These are phyloP conservation scores for Tolypocladium capitatum DNA, from an alignment of 2,329 filamentous ascomycete species.

Conservation along the genomic window DNA sequence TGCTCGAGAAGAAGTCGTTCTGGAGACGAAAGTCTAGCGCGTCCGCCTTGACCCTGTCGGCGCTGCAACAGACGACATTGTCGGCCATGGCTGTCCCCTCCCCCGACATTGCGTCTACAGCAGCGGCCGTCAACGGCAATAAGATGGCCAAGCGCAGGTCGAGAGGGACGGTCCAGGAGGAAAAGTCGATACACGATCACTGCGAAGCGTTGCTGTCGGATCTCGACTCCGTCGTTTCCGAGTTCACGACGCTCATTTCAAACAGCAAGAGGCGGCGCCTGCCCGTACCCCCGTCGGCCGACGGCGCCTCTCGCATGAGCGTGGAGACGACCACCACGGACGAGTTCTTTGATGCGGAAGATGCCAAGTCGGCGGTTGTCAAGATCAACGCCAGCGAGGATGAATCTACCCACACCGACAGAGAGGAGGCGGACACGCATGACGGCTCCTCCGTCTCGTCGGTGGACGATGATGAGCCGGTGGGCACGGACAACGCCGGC, in stretches of 20 bases:
- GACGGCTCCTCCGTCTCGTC: slow-evolving; percentile 48
- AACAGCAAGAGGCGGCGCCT: slow-evolving; percentile 68
- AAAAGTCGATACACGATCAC: slow-evolving; percentile 64
- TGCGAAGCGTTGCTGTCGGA: slow-evolving; percentile 74
- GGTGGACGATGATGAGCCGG: slow-evolving; percentile 43
- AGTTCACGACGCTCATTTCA: slow-evolving; percentile 65
- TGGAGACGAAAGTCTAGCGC: slow-evolving; percentile 81
- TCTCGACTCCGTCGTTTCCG: slow-evolving; percentile 67
- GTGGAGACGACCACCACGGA: slow-evolving; percentile 71
- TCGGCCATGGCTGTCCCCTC: slow-evolving; percentile 29
- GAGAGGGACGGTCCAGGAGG: slow-evolving; percentile 30
- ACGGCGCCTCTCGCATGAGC: slow-evolving; percentile 41
- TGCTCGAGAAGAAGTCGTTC: slow-evolving; percentile 57
- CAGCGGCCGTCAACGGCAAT: slow-evolving; percentile 16
- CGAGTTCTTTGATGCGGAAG: slow-evolving; percentile 89
- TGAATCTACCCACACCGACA: slow-evolving; percentile 24
- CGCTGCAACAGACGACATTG: slow-evolving; percentile 23
- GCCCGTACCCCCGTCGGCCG: slow-evolving; percentile 36
- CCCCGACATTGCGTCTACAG: slow-evolving; percentile 20
- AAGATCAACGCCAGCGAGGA: slow-evolving; percentile 62
- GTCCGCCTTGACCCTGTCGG: slow-evolving; percentile 26
- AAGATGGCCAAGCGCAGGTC: slow-evolving; percentile 22
- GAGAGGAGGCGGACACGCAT: slow-evolving; percentile 7
- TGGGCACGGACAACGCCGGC: slow-evolving; percentile 44
- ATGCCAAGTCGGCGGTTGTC: slow-evolving; percentile 52